Evolutionary conservation across 2,329 filamentous ascomycete species (phyloP), one percentile per base, ranked within the genome.

Genomic region (Sphaerulina populicola): DNA sequence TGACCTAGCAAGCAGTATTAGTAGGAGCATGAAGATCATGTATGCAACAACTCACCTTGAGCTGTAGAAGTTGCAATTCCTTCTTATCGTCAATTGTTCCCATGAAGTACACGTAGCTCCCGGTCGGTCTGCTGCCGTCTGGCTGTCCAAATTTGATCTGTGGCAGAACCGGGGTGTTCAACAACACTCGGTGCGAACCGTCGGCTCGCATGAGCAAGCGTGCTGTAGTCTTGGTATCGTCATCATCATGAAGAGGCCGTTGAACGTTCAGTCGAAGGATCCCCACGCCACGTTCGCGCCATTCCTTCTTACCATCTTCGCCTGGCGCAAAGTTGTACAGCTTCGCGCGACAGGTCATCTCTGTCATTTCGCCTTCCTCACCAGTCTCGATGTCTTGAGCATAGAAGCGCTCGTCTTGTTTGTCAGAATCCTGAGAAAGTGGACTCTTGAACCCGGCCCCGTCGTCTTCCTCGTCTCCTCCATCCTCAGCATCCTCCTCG

Each of bases 171-270:
- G 83, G 81, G 1, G 86, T 88, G 70, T 97, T 97, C 45, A 97
- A 74, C 55, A 95, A 83, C 48, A 97, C 82, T 18, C 88, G 81
- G 62, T 90, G 82, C 1, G 88, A 93, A 54, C 89, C 88, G 63
- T 96, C 90, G 59, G 94, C 88, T 14, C 91, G 84, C 82, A 96
- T 89, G 55, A 97, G 79, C 58, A 97, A 79, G 38, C 91, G 85
- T 21, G 84, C 78, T 54, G 72, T 74, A 35, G 69, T 68, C 47
- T 66, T 77, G 51, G 80, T 77, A 8, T 71, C 70, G 8, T 63
- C 57, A 10, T 80, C 75, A 37, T 78, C 75, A 14, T 76, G 3
- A 74, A 52, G 35, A 76, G 14, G 70, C 69, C 18, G 63, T 57
- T 79, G 75, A 2, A 85, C 82, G 62, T 96, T 95, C 66, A 95